Conservation (phyloP, 768 basidiomycete genomes). For the Coprinellus micaceus region DNA sequence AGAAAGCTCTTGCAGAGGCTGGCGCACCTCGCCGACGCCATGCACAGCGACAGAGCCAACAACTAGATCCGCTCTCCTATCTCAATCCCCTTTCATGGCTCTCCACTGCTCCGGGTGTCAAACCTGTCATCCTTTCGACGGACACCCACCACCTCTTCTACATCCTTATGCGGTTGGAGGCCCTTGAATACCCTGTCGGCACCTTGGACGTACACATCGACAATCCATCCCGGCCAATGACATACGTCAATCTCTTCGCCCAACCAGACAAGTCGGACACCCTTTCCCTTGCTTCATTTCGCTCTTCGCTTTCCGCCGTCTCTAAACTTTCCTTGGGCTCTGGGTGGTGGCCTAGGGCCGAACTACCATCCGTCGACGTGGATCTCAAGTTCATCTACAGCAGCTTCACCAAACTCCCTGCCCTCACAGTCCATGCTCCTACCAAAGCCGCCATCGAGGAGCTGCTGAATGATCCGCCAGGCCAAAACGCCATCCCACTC, state of each 20-base stretch:
- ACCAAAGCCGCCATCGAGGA: constrained; percentile 65
- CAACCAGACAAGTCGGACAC: constrained; percentile 66
- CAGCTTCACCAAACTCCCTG: constrained; percentile 86
- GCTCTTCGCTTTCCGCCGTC: constrained; percentile 72
- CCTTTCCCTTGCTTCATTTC: constrained; percentile 68
- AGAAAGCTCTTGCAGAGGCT: constrained; percentile 67
- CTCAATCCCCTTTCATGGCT: constrained; percentile 69
- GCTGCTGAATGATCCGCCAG: constrained; percentile 63
- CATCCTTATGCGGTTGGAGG: constrained; percentile 82
- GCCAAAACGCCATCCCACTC: constrained; percentile 73
- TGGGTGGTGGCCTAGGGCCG: constrained; percentile 67
- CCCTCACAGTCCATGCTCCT: constrained; percentile 64
- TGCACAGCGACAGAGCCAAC: constrained; percentile 31
- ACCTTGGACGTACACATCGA: constrained; percentile 75
- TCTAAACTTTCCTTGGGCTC: constrained; percentile 70
- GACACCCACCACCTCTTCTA: constrained; percentile 88
- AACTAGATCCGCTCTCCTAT: constrained; percentile 32
- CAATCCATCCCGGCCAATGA: constrained; percentile 72
- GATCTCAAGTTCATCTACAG: constrained; percentile 88
- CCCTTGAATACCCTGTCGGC: constrained; percentile 70
- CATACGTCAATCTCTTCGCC: constrained; percentile 59
- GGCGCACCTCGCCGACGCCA: constrained; percentile 46
- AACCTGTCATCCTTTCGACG: constrained; percentile 63
- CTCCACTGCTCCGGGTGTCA: constrained; percentile 33
- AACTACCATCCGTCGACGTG: constrained; percentile 56